These are phyloP conservation scores for Mucor ambiguus DNA, from an alignment of 371 early-diverging fungal genomes.

Conservation along the genomic window DNA sequence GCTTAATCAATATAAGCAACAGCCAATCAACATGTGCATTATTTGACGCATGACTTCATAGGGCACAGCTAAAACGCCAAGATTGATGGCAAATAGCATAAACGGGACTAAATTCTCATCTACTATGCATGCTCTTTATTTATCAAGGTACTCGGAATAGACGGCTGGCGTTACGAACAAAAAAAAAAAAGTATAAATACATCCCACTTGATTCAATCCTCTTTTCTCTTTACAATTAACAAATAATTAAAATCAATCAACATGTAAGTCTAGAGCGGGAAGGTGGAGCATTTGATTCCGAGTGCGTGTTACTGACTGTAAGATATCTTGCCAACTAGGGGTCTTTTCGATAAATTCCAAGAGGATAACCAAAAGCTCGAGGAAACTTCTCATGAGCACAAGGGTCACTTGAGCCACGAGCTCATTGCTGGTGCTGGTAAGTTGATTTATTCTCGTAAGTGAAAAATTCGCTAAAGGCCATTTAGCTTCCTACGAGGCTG, in stretches of 20 bases:
- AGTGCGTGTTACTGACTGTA: neutral
- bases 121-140: neutral
- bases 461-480: neutral
- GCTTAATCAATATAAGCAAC: slow-evolving; percentile 3
- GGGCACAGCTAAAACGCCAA: slow-evolving; percentile 6
- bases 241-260: neutral
- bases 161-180: neutral
- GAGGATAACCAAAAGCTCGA: slow-evolving; percentile 32
- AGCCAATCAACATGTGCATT: slow-evolving; percentile 8
- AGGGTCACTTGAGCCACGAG: slow-evolving; percentile 53
- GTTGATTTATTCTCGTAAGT: neutral
- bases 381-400: slow-evolving; percentile 31
- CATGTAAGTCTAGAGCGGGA: neutral
- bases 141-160: no score
- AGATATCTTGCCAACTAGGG: slow-evolving; percentile 25
- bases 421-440: slow-evolving; percentile 57
- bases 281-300: neutral
- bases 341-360: slow-evolving; percentile 39
- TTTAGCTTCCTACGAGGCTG: slow-evolving; percentile 44
- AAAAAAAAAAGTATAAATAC: slow-evolving; percentile 1
- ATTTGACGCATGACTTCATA: neutral
- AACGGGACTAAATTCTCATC: neutral
- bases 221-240: neutral
- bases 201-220: neutral
- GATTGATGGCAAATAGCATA: slow-evolving; percentile 2